These are phyloP conservation scores for Debaryomyces castellii DNA, from an alignment of 805 yeast genomes.

Conservation along the genomic window DNA sequence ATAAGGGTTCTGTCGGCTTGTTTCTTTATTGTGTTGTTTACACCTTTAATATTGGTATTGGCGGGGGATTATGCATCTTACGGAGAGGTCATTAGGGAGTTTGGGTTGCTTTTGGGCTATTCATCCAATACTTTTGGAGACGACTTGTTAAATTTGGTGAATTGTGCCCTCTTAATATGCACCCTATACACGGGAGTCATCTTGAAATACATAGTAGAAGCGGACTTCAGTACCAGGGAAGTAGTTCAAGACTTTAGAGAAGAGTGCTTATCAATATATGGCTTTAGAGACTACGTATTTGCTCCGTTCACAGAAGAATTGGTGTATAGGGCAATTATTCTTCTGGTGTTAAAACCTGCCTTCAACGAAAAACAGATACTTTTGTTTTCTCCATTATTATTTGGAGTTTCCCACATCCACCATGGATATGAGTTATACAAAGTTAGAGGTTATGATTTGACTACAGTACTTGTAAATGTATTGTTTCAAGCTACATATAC, in stretches of 20 bases:
- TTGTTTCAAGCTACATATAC: slow-evolving; percentile 64
- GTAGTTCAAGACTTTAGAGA: slow-evolving; percentile 16
- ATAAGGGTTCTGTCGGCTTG: slow-evolving; percentile 34
- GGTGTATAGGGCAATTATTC: slow-evolving; percentile 56
- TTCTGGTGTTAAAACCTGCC: slow-evolving; percentile 18
- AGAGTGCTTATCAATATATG: slow-evolving; percentile 30
- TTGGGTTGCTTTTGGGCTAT: slow-evolving; percentile 40
- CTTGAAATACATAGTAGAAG: slow-evolving; percentile 23
- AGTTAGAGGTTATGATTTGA: slow-evolving; percentile 19
- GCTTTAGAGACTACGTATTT: slow-evolving; percentile 56
- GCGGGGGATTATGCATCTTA: slow-evolving; percentile 6
- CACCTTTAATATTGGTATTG: slow-evolving; percentile 28
- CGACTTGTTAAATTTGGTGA: slow-evolving; percentile 9
- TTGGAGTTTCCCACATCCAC: slow-evolving; percentile 79
- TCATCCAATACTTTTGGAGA: slow-evolving; percentile 12
- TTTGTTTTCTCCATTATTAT: slow-evolving; percentile 55
- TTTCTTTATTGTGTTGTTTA: slow-evolving; percentile 20
- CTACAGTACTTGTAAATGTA: slow-evolving; percentile 34
- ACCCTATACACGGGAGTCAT: slow-evolving; percentile 52
- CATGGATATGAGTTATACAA: slow-evolving; percentile 56
- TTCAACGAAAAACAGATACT: background rate
- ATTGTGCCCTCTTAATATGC: slow-evolving; percentile 17
- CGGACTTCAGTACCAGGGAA: background rate
- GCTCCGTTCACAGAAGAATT: slow-evolving; percentile 84
- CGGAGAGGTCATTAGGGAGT: slow-evolving; percentile 6